Conservation (phyloP, 2,329 filamentous ascomycete species). For the Fusarium newnesense region DNA sequence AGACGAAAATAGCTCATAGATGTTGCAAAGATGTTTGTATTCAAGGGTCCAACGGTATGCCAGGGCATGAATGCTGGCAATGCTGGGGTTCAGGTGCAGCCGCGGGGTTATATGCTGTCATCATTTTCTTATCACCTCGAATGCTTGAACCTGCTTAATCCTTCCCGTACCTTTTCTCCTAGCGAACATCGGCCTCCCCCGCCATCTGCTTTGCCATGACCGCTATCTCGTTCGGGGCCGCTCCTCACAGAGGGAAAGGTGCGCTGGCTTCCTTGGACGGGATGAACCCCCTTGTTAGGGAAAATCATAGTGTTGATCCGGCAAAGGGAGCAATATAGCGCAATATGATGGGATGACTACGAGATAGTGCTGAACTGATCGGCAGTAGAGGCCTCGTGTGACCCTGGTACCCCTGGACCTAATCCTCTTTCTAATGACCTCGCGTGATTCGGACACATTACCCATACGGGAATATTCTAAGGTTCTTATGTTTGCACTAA, state of each 20-base stretch:
- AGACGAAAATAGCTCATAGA: neutral
- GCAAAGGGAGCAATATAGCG: neutral
- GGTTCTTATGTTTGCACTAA: conserved; percentile 28
- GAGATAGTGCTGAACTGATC: conserved; percentile 8
- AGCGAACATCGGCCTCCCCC: conserved; percentile 12
- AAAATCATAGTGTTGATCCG: conserved; percentile 9
- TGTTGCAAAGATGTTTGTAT: neutral
- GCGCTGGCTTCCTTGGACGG: neutral
- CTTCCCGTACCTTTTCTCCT: conserved; percentile 23
- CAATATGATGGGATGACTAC: neutral
- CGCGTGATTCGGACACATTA: conserved; percentile 28
- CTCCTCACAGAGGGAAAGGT: conserved; percentile 8
- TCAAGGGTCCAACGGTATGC: neutral
- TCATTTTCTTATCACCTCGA: conserved; percentile 14
- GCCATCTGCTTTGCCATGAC: neutral
- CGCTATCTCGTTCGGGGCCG: conserved; percentile 13
- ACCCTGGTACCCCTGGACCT: conserved; percentile 17
- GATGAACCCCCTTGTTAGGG: conserved; percentile 1
- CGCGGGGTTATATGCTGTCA: conserved; percentile 9
- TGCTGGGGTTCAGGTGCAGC: neutral
- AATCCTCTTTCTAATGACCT: neutral
- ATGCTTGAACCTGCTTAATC: neutral
- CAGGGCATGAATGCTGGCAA: neutral
- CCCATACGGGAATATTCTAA: conserved; percentile 23
- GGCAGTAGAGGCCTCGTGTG: conserved; percentile 2